Base-by-base conservation (phyloP, 768 basidiomycete species). In the Leccinum subgranulosum region DNA sequence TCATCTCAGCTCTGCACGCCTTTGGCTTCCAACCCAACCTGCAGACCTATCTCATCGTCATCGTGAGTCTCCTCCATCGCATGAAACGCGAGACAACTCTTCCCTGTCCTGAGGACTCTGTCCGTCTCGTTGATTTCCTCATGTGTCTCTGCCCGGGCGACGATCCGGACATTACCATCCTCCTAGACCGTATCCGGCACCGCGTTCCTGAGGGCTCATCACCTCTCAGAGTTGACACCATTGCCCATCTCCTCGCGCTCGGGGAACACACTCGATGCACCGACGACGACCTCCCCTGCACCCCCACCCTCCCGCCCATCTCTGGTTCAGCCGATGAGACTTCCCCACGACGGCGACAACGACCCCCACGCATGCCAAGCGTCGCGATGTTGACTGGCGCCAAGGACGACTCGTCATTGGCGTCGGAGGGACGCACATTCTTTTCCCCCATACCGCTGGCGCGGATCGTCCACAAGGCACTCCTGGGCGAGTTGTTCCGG, bases 21-120 rank as follows among this genome's bases (percentile, higher is more conserved):
- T 66, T 75, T 33, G 64, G 67, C 2, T 64, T 78, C 12, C 60
- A 62, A 1, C 63, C 76, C 12, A 74, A 73, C 31, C 60, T 73
- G 7, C 69, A 67, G 45, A 76, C 75, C 2, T 83, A 81, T 59
- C 70, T 70, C 41, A 67, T 74, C 15, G 71, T 81, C 31, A 11
- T 80, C 31, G 72, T 75, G 6, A 74, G 70, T 53, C 61, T 84
- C 61, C 71, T 73, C n/a, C 55, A 58, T 23, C 67, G 70, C 10
- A 71, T 71, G 56, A 73, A 63, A 53, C 56, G 33, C 33, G 70
- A 71, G 52, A 25, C 55, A 10, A 59, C 34, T 19, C 52, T 51
- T 3, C 36, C 51, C 14, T 46, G 54, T 4, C n/a, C 21, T 10
- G 31, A 58, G 6, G 59, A 47, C 1, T 47, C 62, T 4, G 62